Evolutionary conservation across 2,329 filamentous ascomycete species (phyloP), one percentile per base, ranked within the genome.

Genomic region (Curvularia spicifera): DNA sequence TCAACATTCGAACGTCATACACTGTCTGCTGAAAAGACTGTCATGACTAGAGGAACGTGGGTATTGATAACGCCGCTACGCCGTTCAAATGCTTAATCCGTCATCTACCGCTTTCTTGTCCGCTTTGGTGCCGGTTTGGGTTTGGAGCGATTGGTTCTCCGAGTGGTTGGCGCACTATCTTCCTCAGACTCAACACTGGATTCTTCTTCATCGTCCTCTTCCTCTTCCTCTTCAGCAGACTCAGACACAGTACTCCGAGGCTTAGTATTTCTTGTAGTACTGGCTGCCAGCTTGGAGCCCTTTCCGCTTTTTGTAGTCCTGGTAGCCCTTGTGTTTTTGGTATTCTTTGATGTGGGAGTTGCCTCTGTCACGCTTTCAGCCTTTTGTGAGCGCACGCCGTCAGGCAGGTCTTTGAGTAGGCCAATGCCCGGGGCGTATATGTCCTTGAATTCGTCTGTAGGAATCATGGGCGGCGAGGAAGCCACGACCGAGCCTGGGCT

Each of bases 211-310:
- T 73, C 71, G 13, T 71, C 72, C 12, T 74, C 71, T 5, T 72
- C 66, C 5, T 76, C 71, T 7, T 81, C 71, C 57, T 81, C 78
- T 29, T 80, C 77, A 3, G 71, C 71, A n/a, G 70, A 69, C n/a
- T 72, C 71, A 37, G 71, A 74, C 10, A 70, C 69, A 26, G 68
- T 67, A 24, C 72, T 70, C 47, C 74, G 71, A 13, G 71, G 65
- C 59, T 76, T 76, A 28, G 24, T 67, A 47, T 64, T 69, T 57
- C 71, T 76, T 22, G 65, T 64, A 51, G 63, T 44, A 40, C 64
- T 64, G 2, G 66, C 64, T 49, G 57, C 63, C 29, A 62, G 50
- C 53, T 71, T 76, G 31, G 63, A 51, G 10, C 43, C 61, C 58
- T 71, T 72, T 22, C 56, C 67, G n/a, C 47, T 51, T 54, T 71